These are phyloP conservation scores for Drosera capensis DNA, from an alignment of 148 eudicot species.

Conservation along the genomic window DNA sequence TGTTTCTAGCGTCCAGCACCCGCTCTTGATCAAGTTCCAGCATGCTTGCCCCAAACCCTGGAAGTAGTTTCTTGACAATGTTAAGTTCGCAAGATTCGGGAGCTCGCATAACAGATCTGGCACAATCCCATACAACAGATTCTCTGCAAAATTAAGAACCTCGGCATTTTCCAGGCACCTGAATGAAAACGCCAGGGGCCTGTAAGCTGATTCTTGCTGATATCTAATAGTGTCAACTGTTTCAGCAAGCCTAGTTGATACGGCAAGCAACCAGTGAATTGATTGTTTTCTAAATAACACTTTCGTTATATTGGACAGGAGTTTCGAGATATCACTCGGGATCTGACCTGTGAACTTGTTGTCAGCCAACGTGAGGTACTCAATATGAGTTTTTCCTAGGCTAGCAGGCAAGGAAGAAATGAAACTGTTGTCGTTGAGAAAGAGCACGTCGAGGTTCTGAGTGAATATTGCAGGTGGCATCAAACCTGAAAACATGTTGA, in stretches of 20 bases:
- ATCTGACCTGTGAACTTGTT: conserved; percentile 44
- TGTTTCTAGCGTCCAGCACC: conserved; percentile 39
- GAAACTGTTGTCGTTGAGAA: conserved; percentile 49
- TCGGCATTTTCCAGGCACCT: conserved; percentile 32
- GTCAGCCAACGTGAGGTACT: conserved; percentile 45
- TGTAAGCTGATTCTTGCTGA: conserved; percentile 29
- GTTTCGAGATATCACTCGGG: conserved; percentile 20
- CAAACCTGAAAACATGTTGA: conserved; percentile 54
- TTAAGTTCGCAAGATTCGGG: conserved; percentile 23
- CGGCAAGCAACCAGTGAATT: conserved; percentile 41
- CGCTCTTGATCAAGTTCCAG: conserved; percentile 27
- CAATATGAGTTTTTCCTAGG: conserved; percentile 15
- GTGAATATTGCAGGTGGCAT: conserved; percentile 56
- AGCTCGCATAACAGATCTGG: conserved; percentile 44
- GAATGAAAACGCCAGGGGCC: conserved; percentile 41
- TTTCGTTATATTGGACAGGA: conserved; percentile 20
- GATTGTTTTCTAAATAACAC: conserved; percentile 36
- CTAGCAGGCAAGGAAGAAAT: conserved; percentile 29
- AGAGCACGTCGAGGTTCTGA: conserved; percentile 38
- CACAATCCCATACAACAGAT: conserved; percentile 27
- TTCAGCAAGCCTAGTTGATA: conserved; percentile 35
- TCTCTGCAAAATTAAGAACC: conserved; percentile 35
- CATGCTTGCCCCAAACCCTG: conserved; percentile 37
- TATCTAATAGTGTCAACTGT: conserved; percentile 31
- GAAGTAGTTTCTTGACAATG: conserved; percentile 35